Base-by-base conservation (phyloP, 768 basidiomycete species). In the Suillus paluster region DNA sequence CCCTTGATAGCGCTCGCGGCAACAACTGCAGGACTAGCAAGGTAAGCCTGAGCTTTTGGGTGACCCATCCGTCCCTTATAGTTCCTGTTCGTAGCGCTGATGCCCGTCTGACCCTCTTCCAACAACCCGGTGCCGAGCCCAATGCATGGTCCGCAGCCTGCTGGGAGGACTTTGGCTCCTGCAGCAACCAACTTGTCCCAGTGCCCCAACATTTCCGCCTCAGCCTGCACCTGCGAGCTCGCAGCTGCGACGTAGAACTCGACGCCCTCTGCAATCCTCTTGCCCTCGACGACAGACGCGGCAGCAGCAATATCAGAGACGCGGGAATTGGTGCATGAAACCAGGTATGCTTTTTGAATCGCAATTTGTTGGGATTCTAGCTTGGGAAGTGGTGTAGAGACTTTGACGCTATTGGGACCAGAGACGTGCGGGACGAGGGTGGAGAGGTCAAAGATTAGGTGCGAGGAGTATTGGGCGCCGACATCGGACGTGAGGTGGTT, bases 51-150 rank as follows among this genome's bases (percentile, higher is more conserved):
- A 0, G 97, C 97, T 57, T 94, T 92, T 0, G 97, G 97, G 65
- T 90, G 87, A 0, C 97, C 97, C 97, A 99, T 99, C 5, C 97
- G 85, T 4, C 97, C 97, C 80, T 99, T 99, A 80, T 98, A 99
- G 72, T 99, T 99, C 77, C 97, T 83, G 77, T 99, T 99, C 8
- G 97, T 99, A 5, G 97, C 97, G 65, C 95, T 97, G 72, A 99
- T 99, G 1, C 97, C 97, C 1, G 89, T 90, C 75, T 99, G 85
- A 2, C 97, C 97, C 66, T 99, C 96, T 73, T 98, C 91, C 39
- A 99, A 79, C 58, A 99, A 77, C 12, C 97, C 97, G 0, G 87
- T 89, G 2, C 97, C 97, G 5, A 99, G 84, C 23, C 97, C 97
- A 65, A 99, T 99, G 74, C 97, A 99, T 3, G 97, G 97, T 0